Base-by-base conservation (phyloP, 768 basidiomycete genomes). In the Gelatoporia subvermispora region DNA sequence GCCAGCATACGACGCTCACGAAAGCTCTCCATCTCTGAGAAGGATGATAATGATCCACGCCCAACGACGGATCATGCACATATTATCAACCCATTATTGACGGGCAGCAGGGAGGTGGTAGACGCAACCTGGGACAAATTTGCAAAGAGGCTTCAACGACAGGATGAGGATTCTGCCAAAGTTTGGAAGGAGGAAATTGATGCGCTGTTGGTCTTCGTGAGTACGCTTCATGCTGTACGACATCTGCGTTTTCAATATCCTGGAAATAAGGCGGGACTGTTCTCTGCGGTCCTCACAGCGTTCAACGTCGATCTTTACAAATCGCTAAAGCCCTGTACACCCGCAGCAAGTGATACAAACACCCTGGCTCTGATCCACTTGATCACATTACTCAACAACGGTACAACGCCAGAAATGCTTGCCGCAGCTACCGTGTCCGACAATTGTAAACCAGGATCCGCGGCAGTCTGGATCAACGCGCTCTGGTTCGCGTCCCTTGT, bases 101-200 rank as follows among this genome's bases (percentile, higher is more conserved):
- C 28, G 13, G 28, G 28, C 5, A 5, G 5, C 28, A 31, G 28
- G 13, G 28, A 31, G 28, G 13, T 7, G 28, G 13, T 31, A 7
- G 28, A 31, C 28, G 28, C 28, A 13, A 31, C 28, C 7, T 31
- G 28, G 28, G 28, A 31, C 13, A 31, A 31, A 31, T 31, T 5
- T 31, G 28, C 28, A 5, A 31, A 31, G 13, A 5, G 28, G 13
- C 28, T 31, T 5, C 28, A 49, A 25, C 47, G 40, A 11, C 39
- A 45, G 20, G 40, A 45, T 21, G 47, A 53, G 18, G 51, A 48
- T 23, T 18, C 23, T 38, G 34, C 45, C 13, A 49, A 49, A 16
- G 13, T 43, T 18, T 61, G 60, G 55, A 59, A 59, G 20, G 58
- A 59, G 31, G 55, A 59, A 10, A 54, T 61, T 8, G 58, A 61